Conservation (phyloP, 192 early-diverging fungal genomes). For the Coemansia sp. region DNA sequence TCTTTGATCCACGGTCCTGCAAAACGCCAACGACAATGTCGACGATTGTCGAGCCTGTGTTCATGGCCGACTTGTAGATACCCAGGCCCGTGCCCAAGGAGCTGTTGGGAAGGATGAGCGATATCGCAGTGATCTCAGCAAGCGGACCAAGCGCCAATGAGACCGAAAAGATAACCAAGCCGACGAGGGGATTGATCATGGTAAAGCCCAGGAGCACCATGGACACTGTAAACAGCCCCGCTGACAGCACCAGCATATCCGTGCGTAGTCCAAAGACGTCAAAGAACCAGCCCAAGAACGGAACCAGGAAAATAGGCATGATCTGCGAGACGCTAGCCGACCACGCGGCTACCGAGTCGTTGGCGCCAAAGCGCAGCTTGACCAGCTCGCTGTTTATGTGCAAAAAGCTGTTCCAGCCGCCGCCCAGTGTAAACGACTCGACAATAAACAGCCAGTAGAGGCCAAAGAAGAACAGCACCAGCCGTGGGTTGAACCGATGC, state of each 20-base stretch:
- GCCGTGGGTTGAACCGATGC: slow-evolving; percentile 57
- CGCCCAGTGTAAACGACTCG: slow-evolving; percentile 61
- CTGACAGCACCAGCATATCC: slow-evolving; percentile 38
- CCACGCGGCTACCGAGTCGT: slow-evolving; percentile 63
- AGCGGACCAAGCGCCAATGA: slow-evolving; percentile 63
- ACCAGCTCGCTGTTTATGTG: slow-evolving; percentile 73
- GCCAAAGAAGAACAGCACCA: slow-evolving; percentile 58
- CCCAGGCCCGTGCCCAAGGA: slow-evolving; percentile 62
- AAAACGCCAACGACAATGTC: slow-evolving; percentile 61
- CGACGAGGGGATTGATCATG: slow-evolving; percentile 55
- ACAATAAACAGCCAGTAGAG: slow-evolving; percentile 62
- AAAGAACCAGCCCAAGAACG: slow-evolving; percentile 68
- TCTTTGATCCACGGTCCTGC: slow-evolving; percentile 52
- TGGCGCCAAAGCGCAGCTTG: slow-evolving; percentile 63
- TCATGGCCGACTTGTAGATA: slow-evolving; percentile 63
- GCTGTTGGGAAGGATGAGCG: slow-evolving; percentile 57
- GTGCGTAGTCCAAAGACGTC: slow-evolving; percentile 66
- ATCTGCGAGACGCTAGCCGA: slow-evolving; percentile 67
- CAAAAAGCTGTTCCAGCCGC: slow-evolving; percentile 65
- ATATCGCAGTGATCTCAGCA: slow-evolving; percentile 60
- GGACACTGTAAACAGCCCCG: slow-evolving; percentile 32
- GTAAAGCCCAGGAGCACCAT: slow-evolving; percentile 59
- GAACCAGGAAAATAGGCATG: slow-evolving; percentile 66
- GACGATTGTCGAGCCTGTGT: slow-evolving; percentile 60
- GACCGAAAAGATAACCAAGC: slow-evolving; percentile 57